Evolutionary conservation across 2,329 filamentous ascomycete species (phyloP).

Genomic region (Thelonectria rubi): DNA sequence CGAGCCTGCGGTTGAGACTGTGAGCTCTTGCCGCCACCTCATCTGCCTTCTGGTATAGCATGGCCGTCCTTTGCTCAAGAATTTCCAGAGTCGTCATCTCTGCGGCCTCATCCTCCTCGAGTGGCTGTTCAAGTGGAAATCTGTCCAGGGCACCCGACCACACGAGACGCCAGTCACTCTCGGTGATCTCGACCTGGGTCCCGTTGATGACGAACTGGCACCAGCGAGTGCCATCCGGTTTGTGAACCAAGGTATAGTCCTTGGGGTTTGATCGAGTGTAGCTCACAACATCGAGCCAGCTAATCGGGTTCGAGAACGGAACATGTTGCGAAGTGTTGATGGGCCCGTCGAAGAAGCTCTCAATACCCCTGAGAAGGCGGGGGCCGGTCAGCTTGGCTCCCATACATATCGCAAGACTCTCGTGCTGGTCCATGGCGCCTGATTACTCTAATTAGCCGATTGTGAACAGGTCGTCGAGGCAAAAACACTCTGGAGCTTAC

Average conservation of each 20-base stretch:
- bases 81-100: conserved; percentile 87
- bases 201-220: conserved; percentile 88
- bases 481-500: conserved; percentile 46
- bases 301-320: conserved; percentile 69
- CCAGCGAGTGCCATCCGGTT: conserved; percentile 72
- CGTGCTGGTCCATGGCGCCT: conserved; percentile 83
- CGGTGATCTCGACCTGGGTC: conserved; percentile 82
- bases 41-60: conserved; percentile 83
- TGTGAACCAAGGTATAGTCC: conserved; percentile 78
- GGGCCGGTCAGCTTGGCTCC: conserved; percentile 85
- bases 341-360: conserved; percentile 84
- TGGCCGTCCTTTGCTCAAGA: conserved; percentile 78
- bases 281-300: conserved; percentile 86
- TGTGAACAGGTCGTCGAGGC: conserved; percentile 15
- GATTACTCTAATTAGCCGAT: conserved; percentile 29
- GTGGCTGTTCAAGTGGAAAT: conserved; percentile 78
- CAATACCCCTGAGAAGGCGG: conserved; percentile 85
- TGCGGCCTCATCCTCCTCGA: conserved; percentile 86
- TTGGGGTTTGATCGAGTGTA: conserved; percentile 83
- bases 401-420: conserved; percentile 86
- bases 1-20: conserved; percentile 81
- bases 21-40: conserved; percentile 70
- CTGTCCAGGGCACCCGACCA: conserved; percentile 84
- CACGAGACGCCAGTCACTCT: conserved; percentile 88
- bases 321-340: conserved; percentile 66